Evolutionary conservation across 2,329 filamentous ascomycete genomes (phyloP).

Genomic region (Pestalotiopsis sp.): DNA sequence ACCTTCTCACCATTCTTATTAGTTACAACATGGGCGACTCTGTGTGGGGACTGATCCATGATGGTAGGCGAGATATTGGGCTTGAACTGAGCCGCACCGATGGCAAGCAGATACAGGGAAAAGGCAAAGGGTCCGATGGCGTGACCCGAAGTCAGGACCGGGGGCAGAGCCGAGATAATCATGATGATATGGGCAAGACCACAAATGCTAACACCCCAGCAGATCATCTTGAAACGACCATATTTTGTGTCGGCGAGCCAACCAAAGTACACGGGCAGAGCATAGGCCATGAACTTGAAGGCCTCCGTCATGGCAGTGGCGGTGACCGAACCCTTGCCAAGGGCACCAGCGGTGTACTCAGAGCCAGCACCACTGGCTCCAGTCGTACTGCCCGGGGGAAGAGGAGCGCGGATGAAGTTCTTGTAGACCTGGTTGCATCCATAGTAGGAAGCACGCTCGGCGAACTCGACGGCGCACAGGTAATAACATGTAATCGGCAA

Average conservation of each 20-base stretch:
- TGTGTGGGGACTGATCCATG: slow-evolving; percentile 65
- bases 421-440: slow-evolving; percentile 48
- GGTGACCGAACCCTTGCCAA: slow-evolving; percentile 47
- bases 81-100: slow-evolving; percentile 71
- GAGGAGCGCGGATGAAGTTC: slow-evolving; percentile 54
- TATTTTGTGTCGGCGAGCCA: slow-evolving; percentile 43
- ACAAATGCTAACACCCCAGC: slow-evolving; percentile 13
- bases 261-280: slow-evolving; percentile 41
- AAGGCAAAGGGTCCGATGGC: slow-evolving; percentile 60
- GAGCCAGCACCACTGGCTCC: slow-evolving; percentile 29
- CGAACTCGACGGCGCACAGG: slow-evolving; percentile 51
- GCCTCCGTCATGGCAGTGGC: slow-evolving; percentile 45
- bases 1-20: slow-evolving; percentile 59
- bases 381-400: slow-evolving; percentile 38
- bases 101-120: slow-evolving; percentile 50
- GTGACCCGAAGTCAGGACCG: slow-evolving; percentile 43
- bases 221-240: slow-evolving; percentile 31
- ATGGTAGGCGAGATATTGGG: slow-evolving; percentile 69
- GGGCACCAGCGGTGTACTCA: slow-evolving; percentile 44
- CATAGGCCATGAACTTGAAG: slow-evolving; percentile 47
- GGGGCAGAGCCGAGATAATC: slow-evolving; percentile 31
- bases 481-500: slow-evolving; percentile 43
- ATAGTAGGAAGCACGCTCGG: slow-evolving; percentile 53
- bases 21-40: slow-evolving; percentile 52
- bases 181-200: slow-evolving; percentile 25